Evolutionary conservation across 306 rosid genomes (phyloP), one percentile per base, ranked within the genome.

Genomic region (Cucurbita maxima): DNA sequence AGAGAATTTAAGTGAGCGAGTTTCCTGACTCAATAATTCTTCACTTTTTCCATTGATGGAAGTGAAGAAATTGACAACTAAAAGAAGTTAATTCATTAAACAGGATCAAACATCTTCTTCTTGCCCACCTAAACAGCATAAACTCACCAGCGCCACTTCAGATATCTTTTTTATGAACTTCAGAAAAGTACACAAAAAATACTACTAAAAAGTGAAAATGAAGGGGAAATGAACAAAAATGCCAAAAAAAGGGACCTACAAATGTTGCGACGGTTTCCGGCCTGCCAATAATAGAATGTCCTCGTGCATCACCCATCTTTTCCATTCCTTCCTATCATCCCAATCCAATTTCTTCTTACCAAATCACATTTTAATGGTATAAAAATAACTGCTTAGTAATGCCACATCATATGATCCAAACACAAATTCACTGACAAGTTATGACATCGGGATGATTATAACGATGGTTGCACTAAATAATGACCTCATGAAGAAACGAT

Each of bases 291-390:
- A 84, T 77, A 45, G 71, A 62, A 79, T 53, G 86, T 68, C 87
- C 80, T 69, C 75, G 90, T 59, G 83, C 89, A 78, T 88, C 89
- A 91, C 92, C 96, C 96, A 78, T 88, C 95, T 83, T 89, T 89
- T 88, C 92, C 95, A 81, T 80, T 87, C 88, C 76, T 73, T 83
- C 97, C 98, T 87, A 90, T 86, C 87, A 90, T 87, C 88, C 77
- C 77, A 87, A 86, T 82, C 90, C 87, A 88, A 83, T 81, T 83
- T 76, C 81, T 86, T 82, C 84, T 85, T 69, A 82, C 80, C 78
- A 88, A 88, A 85, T 83, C 84, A 82, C 81, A 75, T 82, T 84
- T 83, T 78, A 78, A 52, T n/a, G 30, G 59, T 71, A 82, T 14
- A 79, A 71, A 68, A 78, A 78, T 73, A 74, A 80, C 86, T 76